A percentile compares a stretch with the other conserved stretches of the same genome.
phyloP scores from a whole-genome alignment of 768 basidiomycete genomes.

The Boletus patriciae region DNA sequence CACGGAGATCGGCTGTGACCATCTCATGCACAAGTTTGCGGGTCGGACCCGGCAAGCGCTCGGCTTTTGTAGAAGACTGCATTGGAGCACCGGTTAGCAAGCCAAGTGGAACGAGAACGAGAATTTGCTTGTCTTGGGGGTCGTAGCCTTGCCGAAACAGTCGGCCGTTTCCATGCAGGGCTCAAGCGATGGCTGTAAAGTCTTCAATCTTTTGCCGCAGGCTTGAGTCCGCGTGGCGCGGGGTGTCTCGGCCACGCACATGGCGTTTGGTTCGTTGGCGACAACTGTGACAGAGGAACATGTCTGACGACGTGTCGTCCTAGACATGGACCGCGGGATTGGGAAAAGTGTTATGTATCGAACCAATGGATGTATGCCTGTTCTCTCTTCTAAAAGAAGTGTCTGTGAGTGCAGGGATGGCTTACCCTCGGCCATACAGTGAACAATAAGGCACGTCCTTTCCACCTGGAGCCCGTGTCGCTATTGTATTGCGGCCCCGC shows the following conservation, averaged over 20 bases:
- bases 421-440: conserved; percentile 90
- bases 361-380: conserved; percentile 97
- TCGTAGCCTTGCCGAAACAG: too few species aligned
- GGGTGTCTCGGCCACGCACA: conserved; percentile 17
- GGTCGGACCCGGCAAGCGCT: conserved; percentile 86
- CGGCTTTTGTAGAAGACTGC: conserved; percentile 87
- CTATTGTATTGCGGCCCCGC: too few species aligned
- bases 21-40: conserved; percentile 89
- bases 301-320: conserved; percentile 5
- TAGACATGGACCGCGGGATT: conserved; percentile 72
- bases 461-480: too few species aligned
- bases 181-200: conserved; percentile 23
- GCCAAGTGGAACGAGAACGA: neutral
- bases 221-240: neutral
- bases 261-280: conserved; percentile 18
- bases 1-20: conserved; percentile 80
- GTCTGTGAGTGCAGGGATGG: conserved; percentile 1
- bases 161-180: neutral
- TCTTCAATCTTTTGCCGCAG: neutral
- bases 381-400: neutral
- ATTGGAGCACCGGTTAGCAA: neutral
- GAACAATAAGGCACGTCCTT: conserved; percentile 81
- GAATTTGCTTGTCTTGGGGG: too few species aligned
- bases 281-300: conserved; percentile 25
- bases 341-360: conserved; percentile 90